Evolutionary conservation across 2,329 filamentous ascomycete genomes (phyloP).

Genomic region (Huntiella decipiens): DNA sequence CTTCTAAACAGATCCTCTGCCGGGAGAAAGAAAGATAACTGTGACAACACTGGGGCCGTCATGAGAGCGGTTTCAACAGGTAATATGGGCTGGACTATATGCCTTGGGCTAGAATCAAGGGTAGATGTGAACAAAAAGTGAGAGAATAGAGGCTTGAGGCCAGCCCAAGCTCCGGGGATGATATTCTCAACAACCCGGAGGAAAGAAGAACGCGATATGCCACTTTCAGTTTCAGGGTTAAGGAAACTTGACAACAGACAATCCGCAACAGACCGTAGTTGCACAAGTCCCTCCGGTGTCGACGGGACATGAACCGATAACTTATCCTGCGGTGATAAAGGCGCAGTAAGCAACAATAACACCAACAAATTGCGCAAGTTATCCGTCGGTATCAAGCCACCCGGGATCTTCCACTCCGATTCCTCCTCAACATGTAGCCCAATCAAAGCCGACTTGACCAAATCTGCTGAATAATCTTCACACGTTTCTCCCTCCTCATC

Average conservation of each 20-base stretch:
- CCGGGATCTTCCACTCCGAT: conserved; percentile 16
- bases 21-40: conserved; percentile 55
- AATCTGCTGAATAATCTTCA: conserved; percentile 12
- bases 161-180: too few species aligned
- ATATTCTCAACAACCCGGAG: conserved; percentile 23
- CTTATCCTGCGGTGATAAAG: conserved; percentile 44
- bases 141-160: conserved; percentile 9
- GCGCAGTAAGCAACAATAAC: conserved; percentile 48
- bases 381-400: conserved; percentile 51
- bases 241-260: conserved; percentile 47
- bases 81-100: conserved; percentile 28
- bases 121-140: neutral
- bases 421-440: conserved; percentile 25
- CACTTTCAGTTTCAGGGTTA: conserved; percentile 42
- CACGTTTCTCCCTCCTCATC: conserved; percentile 26
- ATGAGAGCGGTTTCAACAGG: conserved; percentile 40
- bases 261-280: conserved; percentile 42
- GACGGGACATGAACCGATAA: conserved; percentile 41
- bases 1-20: conserved; percentile 44
- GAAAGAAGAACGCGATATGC: conserved; percentile 47
- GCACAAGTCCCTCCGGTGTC: conserved; percentile 31
- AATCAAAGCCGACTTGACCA: conserved; percentile 24
- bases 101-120: neutral
- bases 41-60: conserved; percentile 42
- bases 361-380: conserved; percentile 54